phyloP scores from a whole-genome alignment of 202 grass and related monocot genomes.

The Digitaria exilis region DNA sequence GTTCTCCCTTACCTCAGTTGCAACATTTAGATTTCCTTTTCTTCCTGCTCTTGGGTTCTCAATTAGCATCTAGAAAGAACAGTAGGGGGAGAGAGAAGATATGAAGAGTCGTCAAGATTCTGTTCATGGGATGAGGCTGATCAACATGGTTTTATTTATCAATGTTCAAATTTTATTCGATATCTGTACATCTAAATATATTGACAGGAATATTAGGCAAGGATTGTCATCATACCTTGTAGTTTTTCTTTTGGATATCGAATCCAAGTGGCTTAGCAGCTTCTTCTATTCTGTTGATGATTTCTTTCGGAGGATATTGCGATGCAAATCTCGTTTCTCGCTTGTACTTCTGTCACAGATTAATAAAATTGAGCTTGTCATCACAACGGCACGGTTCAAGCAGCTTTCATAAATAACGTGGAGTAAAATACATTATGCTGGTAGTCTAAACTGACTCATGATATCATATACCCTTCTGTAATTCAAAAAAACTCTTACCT shows the following conservation, averaged over 20 bases:
- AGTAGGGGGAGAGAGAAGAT: not conserved
- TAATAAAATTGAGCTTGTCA: slow-evolving; percentile 19
- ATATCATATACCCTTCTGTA: not conserved
- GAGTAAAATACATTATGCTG: not conserved
- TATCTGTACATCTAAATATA: not conserved
- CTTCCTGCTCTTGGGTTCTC: slow-evolving; percentile 82
- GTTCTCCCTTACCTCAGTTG: slow-evolving; percentile 73
- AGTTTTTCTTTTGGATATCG: slow-evolving; percentile 92
- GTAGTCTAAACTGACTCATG: not conserved
- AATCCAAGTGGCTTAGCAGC: slow-evolving; percentile 93
- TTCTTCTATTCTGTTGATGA: slow-evolving; percentile 90
- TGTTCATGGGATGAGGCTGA: not conserved
- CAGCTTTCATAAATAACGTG: not conserved
- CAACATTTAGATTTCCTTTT: slow-evolving; percentile 91
- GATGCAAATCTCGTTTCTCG: slow-evolving; percentile 88
- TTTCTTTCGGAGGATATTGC: slow-evolving; percentile 74
- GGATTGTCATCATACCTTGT: slow-evolving; percentile 59
- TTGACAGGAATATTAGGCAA: not conserved
- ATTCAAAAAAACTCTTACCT: slow-evolving; percentile 45
- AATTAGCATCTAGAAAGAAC: slow-evolving; percentile 67
- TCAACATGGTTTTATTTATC: slow-evolving; percentile 9
- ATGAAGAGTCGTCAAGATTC: not conserved
- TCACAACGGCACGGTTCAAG: not conserved
- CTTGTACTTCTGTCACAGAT: slow-evolving; percentile 67
- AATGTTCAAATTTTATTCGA: slow-evolving; percentile 9